Evolutionary conservation across 2,329 filamentous ascomycete species (phyloP).

Genomic region (Chrysosphaeria jannelii): DNA sequence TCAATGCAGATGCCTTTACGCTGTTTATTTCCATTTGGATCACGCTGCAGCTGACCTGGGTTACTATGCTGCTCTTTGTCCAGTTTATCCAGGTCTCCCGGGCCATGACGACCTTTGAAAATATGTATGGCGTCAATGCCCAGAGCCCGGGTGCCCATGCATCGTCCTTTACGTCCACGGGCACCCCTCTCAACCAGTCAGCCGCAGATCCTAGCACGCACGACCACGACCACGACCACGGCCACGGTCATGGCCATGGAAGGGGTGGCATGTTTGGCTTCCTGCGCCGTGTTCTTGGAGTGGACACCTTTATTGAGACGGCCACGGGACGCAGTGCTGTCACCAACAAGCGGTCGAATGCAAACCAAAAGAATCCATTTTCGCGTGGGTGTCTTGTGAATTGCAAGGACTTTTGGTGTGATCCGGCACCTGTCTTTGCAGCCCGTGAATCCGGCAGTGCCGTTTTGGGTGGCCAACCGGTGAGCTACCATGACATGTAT

Average conservation of each 20-base stretch:
- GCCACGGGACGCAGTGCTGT: conserved; percentile 58
- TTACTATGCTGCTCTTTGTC: conserved; percentile 85
- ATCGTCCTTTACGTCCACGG: conserved; percentile 36
- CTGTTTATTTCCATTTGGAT: conserved; percentile 55
- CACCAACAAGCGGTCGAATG: conserved; percentile 16
- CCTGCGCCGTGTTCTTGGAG: conserved; percentile 48
- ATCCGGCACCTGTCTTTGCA: conserved; percentile 55
- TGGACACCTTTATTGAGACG: conserved; percentile 84
- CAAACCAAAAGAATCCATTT: conserved; percentile 45
- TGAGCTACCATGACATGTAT: conserved; percentile 78
- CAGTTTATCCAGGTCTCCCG: conserved; percentile 79
- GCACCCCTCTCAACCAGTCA: too few species aligned
- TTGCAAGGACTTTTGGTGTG: conserved; percentile 91
- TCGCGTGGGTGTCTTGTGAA: conserved; percentile 60
- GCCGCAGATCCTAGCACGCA: too few species aligned
- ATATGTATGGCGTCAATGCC: conserved; percentile 57
- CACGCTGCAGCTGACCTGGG: conserved; percentile 68
- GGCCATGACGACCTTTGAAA: conserved; percentile 88
- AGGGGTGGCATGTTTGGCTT: conserved; percentile 20
- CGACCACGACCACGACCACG: conserved; percentile 14
- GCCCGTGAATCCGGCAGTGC: conserved; percentile 43
- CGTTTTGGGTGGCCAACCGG: conserved; percentile 41
- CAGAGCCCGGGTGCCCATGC: conserved; percentile 20
- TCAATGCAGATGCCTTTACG: conserved; percentile 62
- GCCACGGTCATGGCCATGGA: conserved; percentile 8